A percentile compares a stretch with the other conserved stretches of the same genome.
These are phyloP conservation scores for Fusarium zealandicum DNA, from an alignment of 2,329 filamentous ascomycete genomes.

Conservation along the genomic window DNA sequence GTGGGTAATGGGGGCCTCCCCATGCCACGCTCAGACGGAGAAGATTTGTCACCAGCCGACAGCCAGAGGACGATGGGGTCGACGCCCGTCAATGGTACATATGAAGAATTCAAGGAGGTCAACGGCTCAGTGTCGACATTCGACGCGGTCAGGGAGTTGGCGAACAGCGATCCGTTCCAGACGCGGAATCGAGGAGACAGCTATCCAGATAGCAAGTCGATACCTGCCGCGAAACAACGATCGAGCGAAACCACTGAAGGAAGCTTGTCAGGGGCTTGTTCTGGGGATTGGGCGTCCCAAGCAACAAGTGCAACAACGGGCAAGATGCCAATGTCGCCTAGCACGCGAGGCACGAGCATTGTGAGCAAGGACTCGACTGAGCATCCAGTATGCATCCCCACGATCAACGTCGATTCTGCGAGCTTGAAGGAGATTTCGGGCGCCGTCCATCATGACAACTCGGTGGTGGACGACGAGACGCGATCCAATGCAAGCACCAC, in stretches of 20 bases:
- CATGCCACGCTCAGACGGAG: slow-evolving; percentile 36
- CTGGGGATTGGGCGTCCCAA: slow-evolving; percentile 68
- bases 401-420: slow-evolving; percentile 50
- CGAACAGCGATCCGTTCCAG: slow-evolving; percentile 59
- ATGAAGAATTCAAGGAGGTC: slow-evolving; percentile 49
- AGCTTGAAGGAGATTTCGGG: slow-evolving; percentile 43
- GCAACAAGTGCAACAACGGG: slow-evolving; percentile 69
- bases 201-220: slow-evolving; percentile 47
- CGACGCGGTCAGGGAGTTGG: slow-evolving; percentile 56
- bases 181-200: slow-evolving; percentile 44
- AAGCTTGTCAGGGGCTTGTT: slow-evolving; percentile 60
- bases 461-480: slow-evolving; percentile 42
- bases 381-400: slow-evolving; percentile 54
- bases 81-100: slow-evolving; percentile 30
- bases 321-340: slow-evolving; percentile 70
- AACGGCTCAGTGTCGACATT: slow-evolving; percentile 56
- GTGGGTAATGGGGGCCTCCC: slow-evolving; percentile 35
- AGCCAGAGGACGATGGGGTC: slow-evolving; percentile 42
- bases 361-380: slow-evolving; percentile 67
- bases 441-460: slow-evolving; percentile 37
- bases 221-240: slow-evolving; percentile 58
- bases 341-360: slow-evolving; percentile 71
- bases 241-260: slow-evolving; percentile 69
- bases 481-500: slow-evolving; percentile 42
- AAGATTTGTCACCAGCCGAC: slow-evolving; percentile 39